Evolutionary conservation across 257 asterid genomes (phyloP).

Genomic region (Solanum acaule): DNA sequence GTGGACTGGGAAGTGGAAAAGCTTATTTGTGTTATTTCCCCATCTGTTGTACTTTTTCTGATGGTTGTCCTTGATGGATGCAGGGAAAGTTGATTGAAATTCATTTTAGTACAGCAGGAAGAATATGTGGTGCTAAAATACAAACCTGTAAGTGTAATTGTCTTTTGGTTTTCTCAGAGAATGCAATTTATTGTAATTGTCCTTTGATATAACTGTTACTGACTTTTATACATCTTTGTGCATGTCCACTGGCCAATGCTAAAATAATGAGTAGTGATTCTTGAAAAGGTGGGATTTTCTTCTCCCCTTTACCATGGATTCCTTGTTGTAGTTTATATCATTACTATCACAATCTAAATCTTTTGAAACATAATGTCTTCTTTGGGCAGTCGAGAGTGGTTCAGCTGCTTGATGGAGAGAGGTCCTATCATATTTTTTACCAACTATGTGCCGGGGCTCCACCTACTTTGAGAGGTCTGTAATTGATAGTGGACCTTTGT

Average conservation of each 20-base stretch:
- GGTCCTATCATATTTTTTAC: conserved; percentile 86
- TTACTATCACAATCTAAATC: neutral
- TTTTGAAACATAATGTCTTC: conserved; percentile 1
- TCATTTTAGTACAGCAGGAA: conserved; percentile 61
- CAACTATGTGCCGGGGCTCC: conserved; percentile 98
- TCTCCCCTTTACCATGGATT: conserved; percentile 2
- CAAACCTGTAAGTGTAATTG: conserved; percentile 63
- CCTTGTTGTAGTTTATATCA: conserved; percentile 4
- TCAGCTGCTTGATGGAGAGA: conserved; percentile 65
- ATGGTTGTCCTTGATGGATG: conserved; percentile 10
- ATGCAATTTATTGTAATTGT: neutral
- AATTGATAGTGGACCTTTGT: conserved; percentile 1
- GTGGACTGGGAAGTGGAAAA: neutral
- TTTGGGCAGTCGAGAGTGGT: conserved; percentile 88
- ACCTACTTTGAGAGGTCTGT: conserved; percentile 57
- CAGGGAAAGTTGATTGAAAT: conserved; percentile 85
- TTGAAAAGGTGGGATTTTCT: conserved; percentile 67
- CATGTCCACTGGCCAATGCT: conserved; percentile 15
- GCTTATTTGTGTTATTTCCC: neutral
- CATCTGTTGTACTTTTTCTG: conserved; percentile 5
- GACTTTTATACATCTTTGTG: conserved; percentile 23
- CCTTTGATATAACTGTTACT: conserved; percentile 5
- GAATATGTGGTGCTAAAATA: conserved; percentile 71
- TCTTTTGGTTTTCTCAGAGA: neutral
- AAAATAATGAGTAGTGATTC: conserved; percentile 55